Conservation (phyloP, 768 basidiomycete species). For the Chalciporus sphaerocephalus region DNA sequence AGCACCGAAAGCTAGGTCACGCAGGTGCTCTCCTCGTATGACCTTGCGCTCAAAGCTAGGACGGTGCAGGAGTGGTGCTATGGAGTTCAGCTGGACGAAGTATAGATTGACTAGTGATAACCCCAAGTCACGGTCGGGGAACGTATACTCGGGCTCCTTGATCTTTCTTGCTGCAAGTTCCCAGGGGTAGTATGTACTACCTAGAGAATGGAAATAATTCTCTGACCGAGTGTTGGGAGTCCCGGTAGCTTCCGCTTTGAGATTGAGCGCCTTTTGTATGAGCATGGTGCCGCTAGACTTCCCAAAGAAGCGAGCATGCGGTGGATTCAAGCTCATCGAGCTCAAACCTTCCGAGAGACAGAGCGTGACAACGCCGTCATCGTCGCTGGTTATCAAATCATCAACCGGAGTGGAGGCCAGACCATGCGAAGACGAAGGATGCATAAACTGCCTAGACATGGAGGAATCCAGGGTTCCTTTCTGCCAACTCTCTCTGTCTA, state of each 20-base stretch:
- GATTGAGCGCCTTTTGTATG: slow-evolving; percentile 45
- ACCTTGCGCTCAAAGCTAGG: slow-evolving; percentile 60
- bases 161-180: slow-evolving; percentile 21
- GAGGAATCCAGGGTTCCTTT: slow-evolving; percentile 12
- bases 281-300: slow-evolving; percentile 43
- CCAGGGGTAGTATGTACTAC: slow-evolving; percentile 21
- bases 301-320: slow-evolving; percentile 32
- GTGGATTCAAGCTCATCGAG: slow-evolving; percentile 16
- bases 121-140: slow-evolving; percentile 51
- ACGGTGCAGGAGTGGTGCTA: slow-evolving; percentile 67
- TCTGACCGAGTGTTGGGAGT: slow-evolving; percentile 16
- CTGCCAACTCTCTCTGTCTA: slow-evolving; percentile 39
- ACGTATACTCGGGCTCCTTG: slow-evolving; percentile 33
- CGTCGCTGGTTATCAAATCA: slow-evolving; percentile 26
- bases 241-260: slow-evolving; percentile 54
- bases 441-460: slow-evolving; percentile 12
- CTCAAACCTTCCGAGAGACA: slow-evolving; percentile 24
- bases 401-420: slow-evolving; percentile 10
- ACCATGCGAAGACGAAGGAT: slow-evolving; percentile 8
- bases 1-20: slow-evolving; percentile 49
- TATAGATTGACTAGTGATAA: slow-evolving; percentile 54
- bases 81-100: slow-evolving; percentile 53
- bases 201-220: not conserved
- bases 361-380: slow-evolving; percentile 24
- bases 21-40: slow-evolving; percentile 46